Base-by-base conservation (phyloP, 139 green algal genomes). In the Gonium pectorale region DNA sequence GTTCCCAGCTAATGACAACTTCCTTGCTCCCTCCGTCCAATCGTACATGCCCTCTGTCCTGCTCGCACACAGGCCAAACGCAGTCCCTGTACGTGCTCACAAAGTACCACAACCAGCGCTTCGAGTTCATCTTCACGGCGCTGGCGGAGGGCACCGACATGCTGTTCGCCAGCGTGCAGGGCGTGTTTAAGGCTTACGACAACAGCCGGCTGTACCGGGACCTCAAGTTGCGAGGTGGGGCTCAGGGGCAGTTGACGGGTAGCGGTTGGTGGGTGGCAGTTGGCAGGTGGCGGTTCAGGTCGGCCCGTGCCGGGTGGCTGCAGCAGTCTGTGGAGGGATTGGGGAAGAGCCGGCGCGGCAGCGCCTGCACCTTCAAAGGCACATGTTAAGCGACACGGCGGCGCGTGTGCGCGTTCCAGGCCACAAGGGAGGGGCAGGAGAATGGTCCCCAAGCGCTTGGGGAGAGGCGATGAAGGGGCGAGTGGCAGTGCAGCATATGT, bases 101-200 rank as follows among this genome's bases (percentile, higher is more conserved):
- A 13, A 90, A 89, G 73, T 91, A 90, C 84, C 89, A 94, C 68
- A 85, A 87, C 60, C 85, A 93, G 81, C 89, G 85, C 51, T 96
- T 94, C 78, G 91, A 96, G 86, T 96, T 96, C 84, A 91, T 96
- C 54, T 96, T 96, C 87, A 94, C 91, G 22, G 83, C 62, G 37
- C 59, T 86, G 15, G 31, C 19, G 19, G 81, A 85, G 29, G 79
- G 29, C 41, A 68, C 74, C 19, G 52, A 63, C 27, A 56, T 33
- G 33, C 56, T 90, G 54, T 93, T 94, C 84, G 89, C 89, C 31
- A 90, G 90, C 31, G 79, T 94, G 21, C 84, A 92, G 86, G 87
- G 74, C n/a, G 88, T 94, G 41, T 92, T 91, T 67, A 82, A 85
- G 38, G 92, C 92, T 26, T 96, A 95, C 74, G 91, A 96, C 46